phyloP scores from a whole-genome alignment of 495 filamentous ascomycete genomes.

The Penicillium lagena region DNA sequence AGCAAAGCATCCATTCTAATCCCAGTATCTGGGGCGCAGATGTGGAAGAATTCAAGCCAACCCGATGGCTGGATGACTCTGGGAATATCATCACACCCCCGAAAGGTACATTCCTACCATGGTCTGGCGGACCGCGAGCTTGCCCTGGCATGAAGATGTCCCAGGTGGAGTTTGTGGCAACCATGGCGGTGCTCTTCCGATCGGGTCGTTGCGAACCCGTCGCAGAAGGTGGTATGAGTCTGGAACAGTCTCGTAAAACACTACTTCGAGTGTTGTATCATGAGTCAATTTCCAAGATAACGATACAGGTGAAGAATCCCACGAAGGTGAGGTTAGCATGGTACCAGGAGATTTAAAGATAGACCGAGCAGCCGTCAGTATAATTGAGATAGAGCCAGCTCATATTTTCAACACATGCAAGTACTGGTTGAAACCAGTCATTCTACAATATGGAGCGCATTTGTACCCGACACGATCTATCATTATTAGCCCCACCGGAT shows the following conservation, averaged over 20 bases:
- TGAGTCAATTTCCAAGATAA: background rate
- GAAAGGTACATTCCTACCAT: background rate
- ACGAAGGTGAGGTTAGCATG: background rate
- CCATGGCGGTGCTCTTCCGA: background rate
- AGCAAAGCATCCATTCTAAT: slow-evolving; percentile 19
- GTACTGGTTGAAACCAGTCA: too few relatives aligned
- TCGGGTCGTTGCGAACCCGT: background rate
- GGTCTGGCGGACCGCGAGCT: background rate
- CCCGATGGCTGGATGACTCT: background rate
- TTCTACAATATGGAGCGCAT: too few relatives aligned
- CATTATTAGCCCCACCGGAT: too few relatives aligned
- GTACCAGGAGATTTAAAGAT: background rate
- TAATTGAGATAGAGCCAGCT: too few relatives aligned
- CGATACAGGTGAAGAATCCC: background rate
- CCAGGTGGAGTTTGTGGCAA: background rate
- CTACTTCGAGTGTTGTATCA: background rate
- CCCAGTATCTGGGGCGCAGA: slow-evolving; percentile 48
- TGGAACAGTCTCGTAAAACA: background rate
- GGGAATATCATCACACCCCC: background rate
- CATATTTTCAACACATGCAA: too few relatives aligned
- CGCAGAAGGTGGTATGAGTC: background rate
- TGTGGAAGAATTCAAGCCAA: slow-evolving; percentile 43
- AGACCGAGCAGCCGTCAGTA: too few relatives aligned
- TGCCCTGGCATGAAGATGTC: background rate
- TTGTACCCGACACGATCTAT: too few relatives aligned